Conservation (phyloP, 345 rosid genomes). For the Citrus glauca region DNA sequence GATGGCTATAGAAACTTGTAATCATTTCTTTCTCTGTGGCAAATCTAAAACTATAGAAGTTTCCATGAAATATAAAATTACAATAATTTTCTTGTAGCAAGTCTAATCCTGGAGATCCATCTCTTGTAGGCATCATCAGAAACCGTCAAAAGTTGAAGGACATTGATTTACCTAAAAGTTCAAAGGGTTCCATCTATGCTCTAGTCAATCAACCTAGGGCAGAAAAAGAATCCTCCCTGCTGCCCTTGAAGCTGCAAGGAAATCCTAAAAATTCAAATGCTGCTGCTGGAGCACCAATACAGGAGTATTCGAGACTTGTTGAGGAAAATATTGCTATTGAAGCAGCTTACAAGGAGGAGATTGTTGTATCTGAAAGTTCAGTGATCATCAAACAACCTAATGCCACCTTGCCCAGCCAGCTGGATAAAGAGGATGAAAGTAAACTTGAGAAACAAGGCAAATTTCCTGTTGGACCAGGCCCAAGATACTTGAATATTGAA, state of each 20-base stretch:
- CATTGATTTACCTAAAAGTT: constrained; percentile 18
- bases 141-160: constrained; percentile 24
- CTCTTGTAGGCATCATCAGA: constrained; percentile 36
- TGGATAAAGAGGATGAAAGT: constrained; percentile 37
- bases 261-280: constrained; percentile 24
- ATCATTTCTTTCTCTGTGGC: not conserved
- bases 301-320: constrained; percentile 26
- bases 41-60: not conserved
- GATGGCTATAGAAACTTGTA: not conserved
- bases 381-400: constrained; percentile 28
- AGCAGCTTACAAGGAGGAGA: constrained; percentile 35
- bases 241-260: constrained; percentile 27
- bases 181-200: constrained; percentile 12
- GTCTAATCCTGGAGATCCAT: not conserved
- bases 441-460: constrained; percentile 34
- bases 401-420: constrained; percentile 29
- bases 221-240: constrained; percentile 32
- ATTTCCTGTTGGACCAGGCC: constrained; percentile 37
- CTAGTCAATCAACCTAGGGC: constrained; percentile 29
- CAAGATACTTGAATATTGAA: constrained; percentile 67
- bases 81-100: not conserved
- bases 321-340: constrained; percentile 23
- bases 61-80: not conserved
- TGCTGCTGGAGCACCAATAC: constrained; percentile 19
- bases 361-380: constrained; percentile 27